These are phyloP conservation scores for Aquilaria malaccensis DNA, from an alignment of 345 rosid species.

Conservation along the genomic window DNA sequence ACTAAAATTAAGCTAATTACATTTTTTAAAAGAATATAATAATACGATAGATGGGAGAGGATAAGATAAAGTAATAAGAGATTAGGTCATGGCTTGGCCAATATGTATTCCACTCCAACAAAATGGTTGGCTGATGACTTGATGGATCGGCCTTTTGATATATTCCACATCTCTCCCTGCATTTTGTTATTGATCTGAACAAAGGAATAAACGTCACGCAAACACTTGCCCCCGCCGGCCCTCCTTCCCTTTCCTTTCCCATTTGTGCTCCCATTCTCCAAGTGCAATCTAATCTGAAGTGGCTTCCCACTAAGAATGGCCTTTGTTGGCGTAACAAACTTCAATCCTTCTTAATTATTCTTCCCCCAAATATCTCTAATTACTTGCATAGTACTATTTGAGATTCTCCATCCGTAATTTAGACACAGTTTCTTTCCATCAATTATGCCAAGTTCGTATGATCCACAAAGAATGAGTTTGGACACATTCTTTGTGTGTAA, in stretches of 20 bases:
- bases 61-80: too few relatives aligned
- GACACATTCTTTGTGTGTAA: too few relatives aligned
- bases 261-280: constrained; percentile 16
- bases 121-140: constrained; percentile 28
- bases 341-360: not conserved
- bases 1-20: too few relatives aligned
- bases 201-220: constrained; percentile 36
- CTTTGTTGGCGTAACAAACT: constrained; percentile 14
- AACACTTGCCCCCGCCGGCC: constrained; percentile 14
- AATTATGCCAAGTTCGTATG: not conserved
- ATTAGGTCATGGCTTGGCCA: too few relatives aligned
- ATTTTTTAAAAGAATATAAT: too few relatives aligned
- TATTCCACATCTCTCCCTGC: constrained; percentile 2
- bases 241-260: not conserved
- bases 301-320: constrained; percentile 40
- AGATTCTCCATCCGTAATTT: not conserved
- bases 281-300: constrained; percentile 34
- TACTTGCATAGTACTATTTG: not conserved
- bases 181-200: constrained; percentile 6
- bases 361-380: not conserved
- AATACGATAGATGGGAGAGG: too few relatives aligned
- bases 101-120: constrained; percentile 4
- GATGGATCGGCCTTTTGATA: not conserved
- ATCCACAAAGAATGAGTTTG: too few relatives aligned
- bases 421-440: not conserved